These are phyloP conservation scores for Apiospora marii DNA, from an alignment of 2,329 filamentous ascomycete genomes.

Conservation along the genomic window DNA sequence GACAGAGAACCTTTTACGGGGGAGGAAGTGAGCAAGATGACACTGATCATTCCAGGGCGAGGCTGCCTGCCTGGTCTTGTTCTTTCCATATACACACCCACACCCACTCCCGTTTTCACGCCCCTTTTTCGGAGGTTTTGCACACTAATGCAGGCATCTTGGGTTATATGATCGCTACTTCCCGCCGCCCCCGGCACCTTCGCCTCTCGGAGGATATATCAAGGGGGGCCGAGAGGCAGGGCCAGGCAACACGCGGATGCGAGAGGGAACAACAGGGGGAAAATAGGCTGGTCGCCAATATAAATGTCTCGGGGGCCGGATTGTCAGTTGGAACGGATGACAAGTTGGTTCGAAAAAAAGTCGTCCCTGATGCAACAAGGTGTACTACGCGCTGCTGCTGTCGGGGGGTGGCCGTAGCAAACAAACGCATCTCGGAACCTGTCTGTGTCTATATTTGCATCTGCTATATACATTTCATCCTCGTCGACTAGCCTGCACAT, in stretches of 20 bases:
- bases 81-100: neutral
- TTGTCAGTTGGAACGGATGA: neutral
- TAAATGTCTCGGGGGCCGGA: conserved; percentile 15
- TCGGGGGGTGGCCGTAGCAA: neutral
- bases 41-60: conserved; percentile 5
- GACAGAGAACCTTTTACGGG: neutral
- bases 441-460: neutral
- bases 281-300: conserved; percentile 4
- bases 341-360: neutral
- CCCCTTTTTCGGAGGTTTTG: conserved; percentile 17
- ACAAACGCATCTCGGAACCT: neutral
- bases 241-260: neutral
- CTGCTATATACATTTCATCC: neutral
- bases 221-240: neutral
- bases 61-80: neutral
- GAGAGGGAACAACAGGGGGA: neutral
- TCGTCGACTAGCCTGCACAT: neutral
- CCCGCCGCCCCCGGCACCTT: conserved; percentile 6
- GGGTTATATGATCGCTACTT: conserved; percentile 8
- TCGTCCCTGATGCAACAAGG: neutral
- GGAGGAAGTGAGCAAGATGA: neutral
- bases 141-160: conserved; percentile 15
- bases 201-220: neutral
- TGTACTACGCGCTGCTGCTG: neutral
- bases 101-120: neutral